Conservation (phyloP, 108 stramenopile species). For the Nitzschia sp. region DNA sequence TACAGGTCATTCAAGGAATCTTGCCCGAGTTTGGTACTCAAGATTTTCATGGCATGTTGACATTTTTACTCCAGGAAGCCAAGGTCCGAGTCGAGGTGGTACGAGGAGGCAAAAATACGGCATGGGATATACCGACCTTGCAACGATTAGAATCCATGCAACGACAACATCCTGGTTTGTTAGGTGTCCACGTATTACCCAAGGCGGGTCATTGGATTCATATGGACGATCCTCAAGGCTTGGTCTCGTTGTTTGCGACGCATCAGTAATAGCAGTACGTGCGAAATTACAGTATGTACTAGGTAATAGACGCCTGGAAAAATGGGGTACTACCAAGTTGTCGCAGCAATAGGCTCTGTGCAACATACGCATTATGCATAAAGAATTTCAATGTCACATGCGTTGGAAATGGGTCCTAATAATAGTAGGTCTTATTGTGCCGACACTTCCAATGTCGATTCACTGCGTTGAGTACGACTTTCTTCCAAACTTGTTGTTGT, state of each 20-base stretch:
- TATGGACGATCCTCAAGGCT: conserved; percentile 79
- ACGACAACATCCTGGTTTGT: conserved; percentile 26
- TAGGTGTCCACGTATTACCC: conserved; percentile 68
- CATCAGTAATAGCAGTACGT: no score
- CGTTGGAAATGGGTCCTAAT: no score
- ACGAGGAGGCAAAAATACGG: conserved; percentile 74
- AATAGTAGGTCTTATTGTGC: no score
- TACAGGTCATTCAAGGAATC: conserved; percentile 60
- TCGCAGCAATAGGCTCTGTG: no score
- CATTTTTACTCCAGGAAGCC: conserved; percentile 23
- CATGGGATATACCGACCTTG: conserved; percentile 58
- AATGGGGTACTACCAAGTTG: no score
- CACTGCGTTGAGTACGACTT: background rate
- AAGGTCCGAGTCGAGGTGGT: conserved; percentile 58
- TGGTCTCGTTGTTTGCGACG: conserved; percentile 33
- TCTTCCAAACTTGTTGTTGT: background rate
- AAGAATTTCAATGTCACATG: no score
- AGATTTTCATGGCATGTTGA: conserved; percentile 59
- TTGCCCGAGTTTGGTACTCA: conserved; percentile 64
- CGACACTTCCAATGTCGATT: background rate
- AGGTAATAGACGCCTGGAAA: no score
- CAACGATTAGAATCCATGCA: conserved; percentile 29
- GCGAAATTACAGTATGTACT: no score
- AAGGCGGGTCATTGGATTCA: conserved; percentile 92
- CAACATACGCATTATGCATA: no score